Evolutionary conservation across 2,329 filamentous ascomycete genomes (phyloP).

Genomic region (Aspergillus melleus): DNA sequence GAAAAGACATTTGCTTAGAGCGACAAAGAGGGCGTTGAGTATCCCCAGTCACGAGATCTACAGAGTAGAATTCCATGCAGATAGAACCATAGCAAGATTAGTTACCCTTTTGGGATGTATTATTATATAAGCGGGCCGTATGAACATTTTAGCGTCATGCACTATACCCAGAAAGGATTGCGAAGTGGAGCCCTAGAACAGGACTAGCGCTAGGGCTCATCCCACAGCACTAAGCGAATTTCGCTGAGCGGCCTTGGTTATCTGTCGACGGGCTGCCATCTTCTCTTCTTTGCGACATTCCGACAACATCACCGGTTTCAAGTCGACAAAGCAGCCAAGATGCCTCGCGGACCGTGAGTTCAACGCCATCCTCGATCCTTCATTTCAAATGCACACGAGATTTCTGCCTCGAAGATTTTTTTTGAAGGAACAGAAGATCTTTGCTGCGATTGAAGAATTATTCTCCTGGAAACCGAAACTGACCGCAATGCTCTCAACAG

Average conservation of each 20-base stretch:
- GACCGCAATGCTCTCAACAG: conserved; percentile 49
- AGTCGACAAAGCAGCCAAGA: conserved; percentile 48
- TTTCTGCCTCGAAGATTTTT: background rate
- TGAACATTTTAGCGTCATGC: background rate
- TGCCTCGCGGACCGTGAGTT: conserved; percentile 62
- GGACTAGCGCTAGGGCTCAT: conserved; percentile 33
- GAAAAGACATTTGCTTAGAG: conserved; percentile 12
- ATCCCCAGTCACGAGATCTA: conserved; percentile 7
- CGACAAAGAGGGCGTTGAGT: conserved; percentile 16
- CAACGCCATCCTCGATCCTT: conserved; percentile 5
- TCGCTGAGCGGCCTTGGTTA: conserved; percentile 22
- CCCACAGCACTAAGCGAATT: conserved; percentile 38
- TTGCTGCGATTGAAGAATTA: background rate
- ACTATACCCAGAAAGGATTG: background rate
- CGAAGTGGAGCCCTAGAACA: conserved; percentile 11
- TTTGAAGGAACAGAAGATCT: background rate
- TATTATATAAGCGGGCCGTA: conserved; percentile 2
- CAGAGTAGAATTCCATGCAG: background rate
- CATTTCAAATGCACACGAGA: background rate
- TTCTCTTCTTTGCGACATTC: conserved; percentile 34
- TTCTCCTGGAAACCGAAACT: conserved; percentile 17
- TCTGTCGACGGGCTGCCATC: conserved; percentile 18
- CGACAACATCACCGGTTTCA: conserved; percentile 37
- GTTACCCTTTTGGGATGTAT: background rate
- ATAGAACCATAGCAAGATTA: background rate